These are phyloP conservation scores for Malassezia sp. DNA, from an alignment of 1,284 basidiomycete species.

Conservation along the genomic window DNA sequence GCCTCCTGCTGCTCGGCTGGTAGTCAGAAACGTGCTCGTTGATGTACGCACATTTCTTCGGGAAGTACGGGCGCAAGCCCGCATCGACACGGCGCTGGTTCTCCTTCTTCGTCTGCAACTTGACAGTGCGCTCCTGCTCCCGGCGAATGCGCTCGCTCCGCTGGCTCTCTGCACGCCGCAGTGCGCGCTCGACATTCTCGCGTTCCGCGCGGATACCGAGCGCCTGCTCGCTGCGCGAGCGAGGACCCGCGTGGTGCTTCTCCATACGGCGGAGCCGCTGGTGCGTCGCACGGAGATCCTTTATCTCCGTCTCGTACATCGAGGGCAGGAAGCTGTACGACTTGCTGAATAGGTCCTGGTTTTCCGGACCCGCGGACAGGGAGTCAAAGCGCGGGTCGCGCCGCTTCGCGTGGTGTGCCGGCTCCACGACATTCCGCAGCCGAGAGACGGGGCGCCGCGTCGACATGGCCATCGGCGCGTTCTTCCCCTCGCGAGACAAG, in stretches of 20 bases:
- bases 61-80: conserved; percentile 55
- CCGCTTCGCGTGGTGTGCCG: conserved; percentile 52
- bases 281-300: conserved; percentile 57
- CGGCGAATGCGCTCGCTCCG: conserved; percentile 59
- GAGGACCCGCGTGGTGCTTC: conserved; percentile 57
- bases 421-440: conserved; percentile 63
- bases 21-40: neutral
- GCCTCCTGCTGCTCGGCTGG: conserved; percentile 7
- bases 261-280: conserved; percentile 60
- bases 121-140: conserved; percentile 50
- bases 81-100: conserved; percentile 38
- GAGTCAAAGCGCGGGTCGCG: conserved; percentile 78
- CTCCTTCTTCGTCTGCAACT: conserved; percentile 50
- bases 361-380: conserved; percentile 60
- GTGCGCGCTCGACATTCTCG: conserved; percentile 61
- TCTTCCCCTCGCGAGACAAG: conserved; percentile 61
- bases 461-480: conserved; percentile 77
- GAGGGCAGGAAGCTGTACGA: conserved; percentile 70
- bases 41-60: conserved; percentile 63
- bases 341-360: conserved; percentile 58
- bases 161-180: conserved; percentile 64
- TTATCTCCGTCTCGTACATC: conserved; percentile 60
- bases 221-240: conserved; percentile 52
- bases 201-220: conserved; percentile 56
- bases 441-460: conserved; percentile 78